These are phyloP conservation scores for Chrysoporthe cubensis DNA, from an alignment of 2,329 filamentous ascomycete species.

Conservation along the genomic window DNA sequence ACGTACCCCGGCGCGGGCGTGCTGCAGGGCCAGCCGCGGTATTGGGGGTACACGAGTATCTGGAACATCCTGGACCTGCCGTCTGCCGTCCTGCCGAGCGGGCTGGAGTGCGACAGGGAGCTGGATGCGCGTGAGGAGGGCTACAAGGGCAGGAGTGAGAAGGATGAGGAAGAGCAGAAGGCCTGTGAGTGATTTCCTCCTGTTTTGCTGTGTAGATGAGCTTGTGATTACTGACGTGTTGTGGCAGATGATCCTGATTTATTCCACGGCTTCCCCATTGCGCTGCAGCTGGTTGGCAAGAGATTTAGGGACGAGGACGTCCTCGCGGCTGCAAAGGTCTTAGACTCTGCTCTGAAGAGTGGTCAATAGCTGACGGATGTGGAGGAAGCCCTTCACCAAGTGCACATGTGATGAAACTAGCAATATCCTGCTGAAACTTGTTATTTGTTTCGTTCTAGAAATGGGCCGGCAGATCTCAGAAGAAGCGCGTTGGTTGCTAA, in stretches of 20 bases:
- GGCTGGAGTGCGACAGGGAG: conserved; percentile 13
- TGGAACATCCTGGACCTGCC: conserved; percentile 34
- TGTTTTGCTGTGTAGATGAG: fast-evolving
- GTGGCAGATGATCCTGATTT: conserved; percentile 24
- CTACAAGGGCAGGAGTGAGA: conserved; percentile 18
- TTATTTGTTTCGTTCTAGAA: neutral
- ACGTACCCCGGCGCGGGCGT: conserved; percentile 26
- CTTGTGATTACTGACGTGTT: neutral
- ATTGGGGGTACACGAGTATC: conserved; percentile 32
- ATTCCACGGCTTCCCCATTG: conserved; percentile 27
- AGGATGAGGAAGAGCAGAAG: conserved; percentile 21
- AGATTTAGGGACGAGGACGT: conserved; percentile 26
- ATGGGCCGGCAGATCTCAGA: neutral
- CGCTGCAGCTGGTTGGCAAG: conserved; percentile 28
- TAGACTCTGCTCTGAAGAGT: conserved; percentile 21
- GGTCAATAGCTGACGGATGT: neutral
- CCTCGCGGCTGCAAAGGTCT: conserved; percentile 19
- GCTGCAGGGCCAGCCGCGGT: conserved; percentile 27
- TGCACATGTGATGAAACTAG: too few species aligned
- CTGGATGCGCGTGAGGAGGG: conserved; percentile 22
- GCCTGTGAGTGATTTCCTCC: conserved; percentile 19
- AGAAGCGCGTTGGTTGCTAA: too few species aligned
- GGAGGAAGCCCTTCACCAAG: neutral
- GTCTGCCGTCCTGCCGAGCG: conserved; percentile 30
- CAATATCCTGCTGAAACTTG: too few species aligned